Evolutionary conservation across 768 basidiomycete species (phyloP).

Genomic region (Boletus vinaceobasis): DNA sequence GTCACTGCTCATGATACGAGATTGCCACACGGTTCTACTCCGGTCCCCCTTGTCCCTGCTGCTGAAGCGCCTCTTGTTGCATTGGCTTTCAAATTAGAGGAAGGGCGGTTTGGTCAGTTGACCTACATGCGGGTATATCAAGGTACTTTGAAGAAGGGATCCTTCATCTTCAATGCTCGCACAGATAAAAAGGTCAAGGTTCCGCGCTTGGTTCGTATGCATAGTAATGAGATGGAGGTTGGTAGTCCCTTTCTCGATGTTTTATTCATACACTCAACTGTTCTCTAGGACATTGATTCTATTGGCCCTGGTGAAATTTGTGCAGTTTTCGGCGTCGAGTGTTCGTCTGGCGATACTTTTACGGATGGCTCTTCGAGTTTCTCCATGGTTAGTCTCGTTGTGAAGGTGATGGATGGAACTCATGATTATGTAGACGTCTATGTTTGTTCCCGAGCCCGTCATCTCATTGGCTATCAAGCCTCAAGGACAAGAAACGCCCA

Average conservation of each 20-base stretch:
- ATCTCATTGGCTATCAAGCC: slow-evolving; percentile 94
- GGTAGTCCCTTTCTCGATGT: slow-evolving; percentile 12
- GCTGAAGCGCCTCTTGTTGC: slow-evolving; percentile 86
- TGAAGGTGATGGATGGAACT: neutral
- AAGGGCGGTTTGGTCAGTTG: slow-evolving; percentile 94
- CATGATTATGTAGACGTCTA: slow-evolving; percentile 66
- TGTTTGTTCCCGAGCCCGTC: slow-evolving; percentile 98
- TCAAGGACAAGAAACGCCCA: slow-evolving; percentile 87
- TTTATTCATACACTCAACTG: neutral
- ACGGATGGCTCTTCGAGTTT: slow-evolving; percentile 87
- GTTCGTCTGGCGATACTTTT: slow-evolving; percentile 96
- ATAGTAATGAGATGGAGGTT: slow-evolving; percentile 99
- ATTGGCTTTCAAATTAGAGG: slow-evolving; percentile 97
- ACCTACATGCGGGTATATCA: slow-evolving; percentile 99
- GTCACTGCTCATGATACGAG: slow-evolving; percentile 81
- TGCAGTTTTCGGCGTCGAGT: slow-evolving; percentile 98
- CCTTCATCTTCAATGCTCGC: slow-evolving; percentile 84
- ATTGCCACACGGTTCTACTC: slow-evolving; percentile 60
- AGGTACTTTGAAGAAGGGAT: slow-evolving; percentile 84
- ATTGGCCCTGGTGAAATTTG: slow-evolving; percentile 99
- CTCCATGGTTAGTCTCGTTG: slow-evolving; percentile 71
- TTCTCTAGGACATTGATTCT: slow-evolving; percentile 74
- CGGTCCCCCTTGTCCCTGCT: slow-evolving; percentile 76
- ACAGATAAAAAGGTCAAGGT: slow-evolving; percentile 98
- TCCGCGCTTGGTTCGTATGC: slow-evolving; percentile 94